Base-by-base conservation (phyloP, 495 filamentous ascomycete species). In the Aspergillus incahuasiensis region DNA sequence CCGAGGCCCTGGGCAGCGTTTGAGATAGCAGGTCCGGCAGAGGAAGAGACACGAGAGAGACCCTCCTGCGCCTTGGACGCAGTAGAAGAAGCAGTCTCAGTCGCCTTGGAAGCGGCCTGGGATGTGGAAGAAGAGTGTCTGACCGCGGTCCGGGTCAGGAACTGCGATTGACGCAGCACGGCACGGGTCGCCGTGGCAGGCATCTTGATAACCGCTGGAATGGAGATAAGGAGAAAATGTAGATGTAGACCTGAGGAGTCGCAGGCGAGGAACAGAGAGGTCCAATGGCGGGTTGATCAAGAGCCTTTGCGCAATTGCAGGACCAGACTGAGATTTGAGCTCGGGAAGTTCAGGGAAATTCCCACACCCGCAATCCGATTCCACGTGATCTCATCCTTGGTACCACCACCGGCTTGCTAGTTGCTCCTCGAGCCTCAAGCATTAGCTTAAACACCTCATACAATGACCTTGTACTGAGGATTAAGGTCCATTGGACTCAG, bases 41-140 rank as follows among this genome's bases (percentile, higher is more conserved):
- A 82, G 47, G 88, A 83, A 56, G 86, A 77, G 61, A 94, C 92
- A 63, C 84, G 85, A 63, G 90, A 91, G 22, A 96, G 84, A 62
- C 92, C 91, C 75, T 96, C 80, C 56, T 83, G 79, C 49, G 92
- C 91, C 81, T 92, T 92, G 57, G 84, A 82, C 39, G 84, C 75
- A 68, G 79, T 79, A 48, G 86, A 76, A 44, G 84, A 79, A 24
- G 86, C 82, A 57, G 78, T 71, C 58, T 87, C 78, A 59, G 83
- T 78, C 47, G 88, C 85, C 78, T 91, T 86, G 51, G 79, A 78
- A 54, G 85, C 73, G 59, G 86, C 86, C 74, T 91, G 87, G 44
- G 84, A 76, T 47, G 85, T 77, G 63, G 83, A 84, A 30, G 85
- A 87, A 65, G 86, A 78, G 70, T 83, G 77, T 67, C 84, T 81